A percentile compares a stretch with the other conserved stretches of the same genome.
Conservation (phyloP, 2,329 filamentous ascomycete species). For the Alternaria sp. region DNA sequence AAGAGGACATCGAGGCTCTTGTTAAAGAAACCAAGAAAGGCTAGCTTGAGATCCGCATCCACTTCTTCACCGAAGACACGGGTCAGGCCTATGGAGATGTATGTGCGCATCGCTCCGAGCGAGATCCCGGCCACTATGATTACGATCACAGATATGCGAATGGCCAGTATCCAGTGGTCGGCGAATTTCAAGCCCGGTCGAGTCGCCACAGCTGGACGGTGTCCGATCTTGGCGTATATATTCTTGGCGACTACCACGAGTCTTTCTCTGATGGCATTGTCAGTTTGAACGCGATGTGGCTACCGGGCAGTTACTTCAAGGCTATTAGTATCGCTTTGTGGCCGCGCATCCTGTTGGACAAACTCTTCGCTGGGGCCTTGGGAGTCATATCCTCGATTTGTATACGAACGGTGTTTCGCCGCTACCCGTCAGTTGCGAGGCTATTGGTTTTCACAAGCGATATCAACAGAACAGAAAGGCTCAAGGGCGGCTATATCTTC, state of each 20-base stretch:
- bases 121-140: not conserved
- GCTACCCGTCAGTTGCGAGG: not conserved
- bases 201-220: not conserved
- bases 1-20: slow-evolving; percentile 7
- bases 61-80: not conserved
- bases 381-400: not conserved
- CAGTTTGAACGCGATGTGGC: not conserved
- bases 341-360: not conserved
- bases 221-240: not conserved
- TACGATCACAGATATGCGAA: not conserved
- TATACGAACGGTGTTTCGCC: not conserved
- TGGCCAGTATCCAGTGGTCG: not conserved
- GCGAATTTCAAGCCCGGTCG: not conserved
- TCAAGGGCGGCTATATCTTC: not conserved
- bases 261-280: not conserved
- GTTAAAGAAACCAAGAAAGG: slow-evolving; percentile 8
- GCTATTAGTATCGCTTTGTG: not conserved
- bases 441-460: not conserved
- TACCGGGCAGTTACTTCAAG: not conserved
- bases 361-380: not conserved
- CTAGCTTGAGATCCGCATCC: slow-evolving; percentile 5
- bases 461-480: no score
- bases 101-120: not conserved
- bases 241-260: not conserved
- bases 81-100: not conserved